Evolutionary conservation across 805 yeast species (phyloP), one percentile per base, ranked within the genome.

Genomic region (Torulaspora quercuum): DNA sequence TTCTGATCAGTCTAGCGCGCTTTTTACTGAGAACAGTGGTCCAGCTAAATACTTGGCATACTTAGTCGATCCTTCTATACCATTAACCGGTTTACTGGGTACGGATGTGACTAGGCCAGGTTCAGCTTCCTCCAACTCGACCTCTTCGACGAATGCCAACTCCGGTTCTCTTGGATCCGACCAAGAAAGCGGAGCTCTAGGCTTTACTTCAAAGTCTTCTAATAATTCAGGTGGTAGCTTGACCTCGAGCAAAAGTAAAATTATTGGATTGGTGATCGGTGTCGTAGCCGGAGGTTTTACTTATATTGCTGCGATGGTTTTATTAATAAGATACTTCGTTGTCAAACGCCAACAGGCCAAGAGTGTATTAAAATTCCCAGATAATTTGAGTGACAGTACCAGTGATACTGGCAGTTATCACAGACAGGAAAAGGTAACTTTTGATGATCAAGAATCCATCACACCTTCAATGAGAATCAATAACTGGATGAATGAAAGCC

Each of bases 201-300:
- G 29, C 13, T 28, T 36, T 6, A 29, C 24, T 21, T 50, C 63
- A 5, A 57, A 55, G 53, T 61, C 63, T 15, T 9, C 35, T 13
- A 44, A 14, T 31, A 29, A 29, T 1, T 16, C 39, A 14, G 32
- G 46, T 6, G 29, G 41, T 12, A 22, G 40, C 4, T 33, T 59
- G 5, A 46, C 60, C 4, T 52, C 58, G 24, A 57, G 63, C 39
- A 64, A 63, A 42, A 64, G 65, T 29, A 71, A 71, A 44, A 71
- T 85, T 15, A 80, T 83, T 16, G 95, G 95, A 23, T 75, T 88
- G 35, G 80, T 90, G 9, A 71, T 86, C 25, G 96, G 97, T 30
- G 78, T 94, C 5, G 78, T 85, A 19, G 77, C 75, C 9, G 97
- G 96, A 37, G 80, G 85, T 29, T 65, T 74, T 6, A 64, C 75